These are phyloP conservation scores for Didymella sp. DNA, from an alignment of 2,329 filamentous ascomycete species.

Conservation along the genomic window DNA sequence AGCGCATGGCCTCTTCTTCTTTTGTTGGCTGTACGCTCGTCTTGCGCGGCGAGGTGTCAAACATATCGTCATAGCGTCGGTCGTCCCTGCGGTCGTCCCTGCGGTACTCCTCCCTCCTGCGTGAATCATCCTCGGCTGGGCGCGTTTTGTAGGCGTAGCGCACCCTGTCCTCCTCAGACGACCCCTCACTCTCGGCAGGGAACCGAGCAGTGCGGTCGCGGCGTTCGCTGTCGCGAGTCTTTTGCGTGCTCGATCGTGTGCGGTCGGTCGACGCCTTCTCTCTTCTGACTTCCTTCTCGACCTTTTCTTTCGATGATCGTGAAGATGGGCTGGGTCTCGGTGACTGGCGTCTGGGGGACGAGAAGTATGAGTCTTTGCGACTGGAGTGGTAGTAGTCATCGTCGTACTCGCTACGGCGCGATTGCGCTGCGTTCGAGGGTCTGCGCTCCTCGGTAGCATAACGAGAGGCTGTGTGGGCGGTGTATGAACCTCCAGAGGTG, in stretches of 20 bases:
- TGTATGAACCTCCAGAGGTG: slow-evolving; percentile 30
- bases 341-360: slow-evolving; percentile 28
- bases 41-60: slow-evolving; percentile 32
- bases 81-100: slow-evolving; percentile 27
- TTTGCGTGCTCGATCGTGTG: slow-evolving; percentile 50
- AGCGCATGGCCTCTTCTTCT: slow-evolving; percentile 36
- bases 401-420: slow-evolving; percentile 27
- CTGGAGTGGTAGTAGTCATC: slow-evolving; percentile 50
- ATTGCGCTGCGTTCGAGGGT: slow-evolving; percentile 20
- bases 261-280: slow-evolving; percentile 44
- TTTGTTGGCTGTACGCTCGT: slow-evolving; percentile 28
- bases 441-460: slow-evolving; percentile 46
- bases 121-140: slow-evolving; percentile 26
- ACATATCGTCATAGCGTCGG: slow-evolving; percentile 23
- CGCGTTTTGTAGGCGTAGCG: slow-evolving; percentile 43
- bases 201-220: slow-evolving; percentile 52
- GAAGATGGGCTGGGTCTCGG: slow-evolving; percentile 37
- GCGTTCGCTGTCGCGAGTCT: slow-evolving; percentile 40
- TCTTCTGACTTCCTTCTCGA: slow-evolving; percentile 39
- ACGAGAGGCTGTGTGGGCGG: slow-evolving; percentile 29
- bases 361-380: slow-evolving; percentile 42
- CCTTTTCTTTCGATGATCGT: slow-evolving; percentile 32
- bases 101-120: slow-evolving; percentile 20
- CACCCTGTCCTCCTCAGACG: slow-evolving; percentile 41
- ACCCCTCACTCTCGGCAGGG: slow-evolving; percentile 43